Percentiles rank a stretch among this genome's conserved stretches.
Conservation (phyloP, 2,329 filamentous ascomycete species). For the Thelonectria blattea region DNA sequence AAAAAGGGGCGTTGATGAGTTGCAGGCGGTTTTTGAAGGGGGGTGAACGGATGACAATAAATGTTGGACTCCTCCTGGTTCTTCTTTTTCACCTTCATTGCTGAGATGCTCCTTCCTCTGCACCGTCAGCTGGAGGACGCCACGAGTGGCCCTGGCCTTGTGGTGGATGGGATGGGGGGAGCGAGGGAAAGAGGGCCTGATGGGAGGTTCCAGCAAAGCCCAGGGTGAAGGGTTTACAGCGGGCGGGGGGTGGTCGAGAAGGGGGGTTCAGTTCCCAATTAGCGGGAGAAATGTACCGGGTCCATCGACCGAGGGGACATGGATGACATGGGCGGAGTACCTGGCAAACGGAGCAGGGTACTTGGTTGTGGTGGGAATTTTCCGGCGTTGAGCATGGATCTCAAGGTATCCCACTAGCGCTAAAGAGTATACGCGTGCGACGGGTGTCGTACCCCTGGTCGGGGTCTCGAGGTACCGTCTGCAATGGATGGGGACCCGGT, state of each 20-base stretch:
- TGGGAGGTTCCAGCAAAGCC: neutral
- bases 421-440: conserved; percentile 1
- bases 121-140: conserved; percentile 40
- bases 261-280: conserved; percentile 16
- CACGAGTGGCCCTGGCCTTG: conserved; percentile 36
- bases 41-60: conserved; percentile 5
- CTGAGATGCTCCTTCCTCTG: conserved; percentile 18
- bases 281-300: conserved; percentile 10
- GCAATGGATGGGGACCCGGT: conserved; percentile 16
- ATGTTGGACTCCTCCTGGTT: conserved; percentile 1
- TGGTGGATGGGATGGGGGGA: conserved; percentile 1
- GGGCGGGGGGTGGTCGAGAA: conserved; percentile 4
- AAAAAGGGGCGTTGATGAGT: conserved; percentile 1
- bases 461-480: neutral
- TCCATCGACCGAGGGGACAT: conserved; percentile 4
- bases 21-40: neutral
- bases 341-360: conserved; percentile 6
- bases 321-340: conserved; percentile 13
- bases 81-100: conserved; percentile 7
- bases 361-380: neutral
- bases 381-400: conserved; percentile 6
- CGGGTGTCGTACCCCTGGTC: conserved; percentile 1
- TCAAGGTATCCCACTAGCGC: conserved; percentile 9
- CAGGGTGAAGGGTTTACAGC: neutral
- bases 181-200: conserved; percentile 4